Percentiles rank a stretch among this genome's conserved stretches.
Evolutionary conservation across 495 filamentous ascomycete genomes (phyloP).

Genomic region (Neurospora terricola): DNA sequence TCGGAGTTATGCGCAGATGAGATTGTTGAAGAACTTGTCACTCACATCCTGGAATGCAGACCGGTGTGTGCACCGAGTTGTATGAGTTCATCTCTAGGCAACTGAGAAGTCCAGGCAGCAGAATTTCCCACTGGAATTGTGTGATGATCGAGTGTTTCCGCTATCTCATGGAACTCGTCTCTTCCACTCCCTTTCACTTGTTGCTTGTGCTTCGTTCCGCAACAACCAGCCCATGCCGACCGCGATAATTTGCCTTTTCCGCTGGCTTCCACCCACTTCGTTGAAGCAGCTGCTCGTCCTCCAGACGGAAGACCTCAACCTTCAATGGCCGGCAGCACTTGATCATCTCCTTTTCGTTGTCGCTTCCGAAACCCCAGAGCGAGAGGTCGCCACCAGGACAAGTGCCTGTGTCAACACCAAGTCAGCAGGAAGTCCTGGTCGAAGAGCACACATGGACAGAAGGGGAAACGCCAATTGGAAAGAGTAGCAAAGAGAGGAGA

Average conservation of each 20-base stretch:
- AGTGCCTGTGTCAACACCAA: conserved; percentile 23
- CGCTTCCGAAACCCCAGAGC: conserved; percentile 64
- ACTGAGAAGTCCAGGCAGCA: neutral
- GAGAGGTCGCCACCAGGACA: conserved; percentile 57
- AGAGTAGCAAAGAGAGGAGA: conserved; percentile 41
- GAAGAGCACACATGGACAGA: neutral
- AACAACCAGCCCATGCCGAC: conserved; percentile 52
- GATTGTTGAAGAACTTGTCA: neutral
- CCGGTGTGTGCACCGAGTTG: neutral
- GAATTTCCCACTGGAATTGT: neutral
- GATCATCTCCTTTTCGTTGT: conserved; percentile 54
- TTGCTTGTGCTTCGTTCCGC: neutral
- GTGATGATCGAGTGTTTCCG: neutral
- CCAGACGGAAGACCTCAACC: conserved; percentile 57
- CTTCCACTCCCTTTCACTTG: neutral
- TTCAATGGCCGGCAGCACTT: conserved; percentile 63
- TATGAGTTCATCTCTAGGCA: neutral
- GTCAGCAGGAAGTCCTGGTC: conserved; percentile 8
- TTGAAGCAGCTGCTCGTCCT: conserved; percentile 39
- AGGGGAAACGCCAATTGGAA: neutral
- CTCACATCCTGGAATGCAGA: neutral
- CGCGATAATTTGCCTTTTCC: conserved; percentile 47
- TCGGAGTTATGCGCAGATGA: neutral
- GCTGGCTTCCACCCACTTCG: conserved; percentile 50
- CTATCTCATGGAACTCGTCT: neutral